phyloP scores from a whole-genome alignment of 1,139 yeast species.

The Pichia sp. region DNA sequence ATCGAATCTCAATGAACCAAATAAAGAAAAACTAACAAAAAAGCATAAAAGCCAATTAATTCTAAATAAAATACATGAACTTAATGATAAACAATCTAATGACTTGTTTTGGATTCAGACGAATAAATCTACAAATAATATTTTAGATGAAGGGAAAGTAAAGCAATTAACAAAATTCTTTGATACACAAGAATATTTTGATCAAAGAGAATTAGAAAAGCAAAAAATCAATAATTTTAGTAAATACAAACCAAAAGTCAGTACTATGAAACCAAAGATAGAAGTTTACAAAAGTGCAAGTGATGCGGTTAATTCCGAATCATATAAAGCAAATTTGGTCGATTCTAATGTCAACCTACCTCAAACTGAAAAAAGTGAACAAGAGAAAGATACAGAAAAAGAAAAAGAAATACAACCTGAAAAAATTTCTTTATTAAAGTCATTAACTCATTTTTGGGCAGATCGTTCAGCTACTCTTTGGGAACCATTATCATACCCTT shows the following conservation, averaged over 20 bases:
- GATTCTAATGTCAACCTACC: neutral
- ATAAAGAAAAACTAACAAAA: too few species aligned
- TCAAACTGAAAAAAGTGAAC: slow-evolving; percentile 1
- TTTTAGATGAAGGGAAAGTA: slow-evolving; percentile 38
- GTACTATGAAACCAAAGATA: slow-evolving; percentile 79
- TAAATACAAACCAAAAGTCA: slow-evolving; percentile 72
- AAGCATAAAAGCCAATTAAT: slow-evolving; percentile 23
- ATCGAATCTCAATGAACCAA: too few species aligned
- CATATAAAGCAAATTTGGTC: neutral
- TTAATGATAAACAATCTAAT: slow-evolving; percentile 17
- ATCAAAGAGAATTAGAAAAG: slow-evolving; percentile 75
- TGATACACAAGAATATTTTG: slow-evolving; percentile 80
- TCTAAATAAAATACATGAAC: slow-evolving; percentile 23
- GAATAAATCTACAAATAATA: slow-evolving; percentile 4
- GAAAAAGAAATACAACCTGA: slow-evolving; percentile 36
- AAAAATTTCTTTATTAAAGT: slow-evolving; percentile 69
- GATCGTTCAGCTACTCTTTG: slow-evolving; percentile 93
- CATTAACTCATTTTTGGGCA: slow-evolving; percentile 93
- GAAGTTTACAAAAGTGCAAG: slow-evolving; percentile 86
- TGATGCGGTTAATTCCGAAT: slow-evolving; percentile 57
- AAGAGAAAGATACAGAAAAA: slow-evolving; percentile 1
- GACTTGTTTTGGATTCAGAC: slow-evolving; percentile 9
- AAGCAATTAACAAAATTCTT: slow-evolving; percentile 61
- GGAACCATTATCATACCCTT: slow-evolving; percentile 87
- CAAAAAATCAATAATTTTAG: slow-evolving; percentile 48